Evolutionary conservation across 495 filamentous ascomycete species (phyloP), one percentile per base, ranked within the genome.

Genomic region (Copromyces sp.): DNA sequence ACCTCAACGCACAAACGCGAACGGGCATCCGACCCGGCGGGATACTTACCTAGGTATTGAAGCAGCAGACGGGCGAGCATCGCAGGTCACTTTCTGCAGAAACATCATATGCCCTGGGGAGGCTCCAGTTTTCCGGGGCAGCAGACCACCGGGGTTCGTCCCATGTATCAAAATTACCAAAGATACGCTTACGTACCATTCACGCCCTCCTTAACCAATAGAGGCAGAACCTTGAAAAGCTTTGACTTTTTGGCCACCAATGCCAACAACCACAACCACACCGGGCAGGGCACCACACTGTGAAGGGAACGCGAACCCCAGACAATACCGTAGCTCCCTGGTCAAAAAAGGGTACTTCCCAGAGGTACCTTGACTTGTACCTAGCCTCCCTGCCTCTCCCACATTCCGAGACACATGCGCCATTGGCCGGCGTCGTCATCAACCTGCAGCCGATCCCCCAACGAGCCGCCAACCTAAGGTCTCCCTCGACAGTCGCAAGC

Each of bases 371-470:
- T 0, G 24, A 24, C 24, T 24, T 24, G 24, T 20, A 2, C 9
- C 17, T 1, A 20, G 44, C 44, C 44, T 45, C 17, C 42, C 37
- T 65, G 45, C 8, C 17, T 70, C 75, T 76, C 79, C 77, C 78
- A 80, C 79, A 77, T 81, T 76, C 79, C 79, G 79, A 80, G 74
- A 75, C 74, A 75, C 74, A 76, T 78, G 76, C 75, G 74, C 77
- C 73, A 77, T 75, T 78, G 75, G 76, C 61, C 75, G 75, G 79
- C 77, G 77, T 76, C 78, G 79, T 81, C 79, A 81, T 81, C 78
- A 75, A 78, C 77, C 75, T 79, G 79, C 79, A 81, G 78, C 70
- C 76, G 75, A 79, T 78, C 77, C 77, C 71, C 74, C 73, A 72
- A 65, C 72, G 74, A 78, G 75, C 77, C 74, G 74, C 76, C 75